Conservation (phyloP, 148 eudicot genomes). For the Persicaria tinctoria region DNA sequence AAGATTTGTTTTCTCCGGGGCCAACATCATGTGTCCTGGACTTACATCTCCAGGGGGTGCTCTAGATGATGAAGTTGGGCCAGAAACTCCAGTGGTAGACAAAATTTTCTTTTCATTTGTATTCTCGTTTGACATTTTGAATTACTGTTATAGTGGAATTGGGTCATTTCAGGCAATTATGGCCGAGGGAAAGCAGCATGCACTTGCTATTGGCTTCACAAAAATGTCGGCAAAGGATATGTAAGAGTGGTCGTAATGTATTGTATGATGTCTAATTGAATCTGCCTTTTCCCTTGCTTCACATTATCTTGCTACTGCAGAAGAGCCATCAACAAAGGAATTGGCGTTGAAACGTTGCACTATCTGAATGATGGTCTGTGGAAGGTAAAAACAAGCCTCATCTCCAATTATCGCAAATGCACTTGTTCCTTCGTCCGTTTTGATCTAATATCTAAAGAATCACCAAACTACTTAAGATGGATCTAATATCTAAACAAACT, state of each 20-base stretch:
- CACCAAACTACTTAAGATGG: neutral
- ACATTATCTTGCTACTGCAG: slow-evolving; percentile 36
- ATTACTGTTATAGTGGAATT: neutral
- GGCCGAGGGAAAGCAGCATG: slow-evolving; percentile 99
- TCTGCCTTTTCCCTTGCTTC: neutral
- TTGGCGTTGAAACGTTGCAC: slow-evolving; percentile 94
- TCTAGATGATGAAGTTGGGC: slow-evolving; percentile 82
- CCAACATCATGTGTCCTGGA: slow-evolving; percentile 98
- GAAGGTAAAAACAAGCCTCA: slow-evolving; percentile 54
- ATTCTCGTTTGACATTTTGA: neutral
- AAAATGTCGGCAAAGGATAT: slow-evolving; percentile 97
- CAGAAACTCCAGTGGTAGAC: slow-evolving; percentile 85
- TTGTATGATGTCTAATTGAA: neutral
- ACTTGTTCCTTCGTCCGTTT: neutral
- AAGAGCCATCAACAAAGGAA: slow-evolving; percentile 85
- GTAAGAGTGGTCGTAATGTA: slow-evolving; percentile 38
- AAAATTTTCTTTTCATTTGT: neutral
- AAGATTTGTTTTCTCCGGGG: slow-evolving; percentile 86
- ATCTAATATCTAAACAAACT: too few species aligned
- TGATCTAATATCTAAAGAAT: neutral
- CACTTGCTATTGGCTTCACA: slow-evolving; percentile 97
- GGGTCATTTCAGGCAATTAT: slow-evolving; percentile 63
- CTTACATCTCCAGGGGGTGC: slow-evolving; percentile 97
- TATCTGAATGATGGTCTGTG: slow-evolving; percentile 96
- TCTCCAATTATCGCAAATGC: neutral